A percentile compares a stretch with the other conserved stretches of the same genome.
Evolutionary conservation across 2,329 filamentous ascomycete species (phyloP).

Genomic region (Calonectria hawksworthii): DNA sequence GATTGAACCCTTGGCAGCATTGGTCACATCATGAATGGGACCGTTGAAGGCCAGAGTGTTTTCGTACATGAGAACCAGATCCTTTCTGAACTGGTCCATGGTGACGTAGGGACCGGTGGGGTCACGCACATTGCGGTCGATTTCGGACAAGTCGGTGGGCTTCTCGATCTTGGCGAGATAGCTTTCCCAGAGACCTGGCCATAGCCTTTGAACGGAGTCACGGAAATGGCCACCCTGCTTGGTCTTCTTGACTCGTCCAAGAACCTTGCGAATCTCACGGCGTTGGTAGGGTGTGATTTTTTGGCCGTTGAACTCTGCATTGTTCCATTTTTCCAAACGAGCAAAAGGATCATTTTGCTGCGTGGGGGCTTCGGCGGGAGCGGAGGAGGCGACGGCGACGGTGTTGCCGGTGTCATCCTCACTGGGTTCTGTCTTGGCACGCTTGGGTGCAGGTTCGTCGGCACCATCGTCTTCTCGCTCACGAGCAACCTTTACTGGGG

Average conservation of each 20-base stretch:
- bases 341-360: conserved; percentile 44
- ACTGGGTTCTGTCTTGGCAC: conserved; percentile 78
- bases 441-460: conserved; percentile 80
- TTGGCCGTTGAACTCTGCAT: conserved; percentile 59
- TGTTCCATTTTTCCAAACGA: conserved; percentile 56
- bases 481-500: conserved; percentile 72
- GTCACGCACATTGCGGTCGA: conserved; percentile 84
- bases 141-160: conserved; percentile 87
- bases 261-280: conserved; percentile 73
- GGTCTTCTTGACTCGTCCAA: conserved; percentile 87
- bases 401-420: conserved; percentile 51
- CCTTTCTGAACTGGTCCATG: conserved; percentile 79
- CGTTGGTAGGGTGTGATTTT: conserved; percentile 71
- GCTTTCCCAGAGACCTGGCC: conserved; percentile 81
- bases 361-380: conserved; percentile 38
- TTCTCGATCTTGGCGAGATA: conserved; percentile 77
- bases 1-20: conserved; percentile 67
- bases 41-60: conserved; percentile 91
- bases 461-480: conserved; percentile 82
- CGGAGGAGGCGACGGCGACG: conserved; percentile 28
- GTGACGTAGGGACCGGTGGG: conserved; percentile 71
- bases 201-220: conserved; percentile 81
- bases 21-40: conserved; percentile 78
- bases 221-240: conserved; percentile 83
- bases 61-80: conserved; percentile 82